A percentile compares a stretch with the other conserved stretches of the same genome.
Evolutionary conservation across 176 grass and related monocot genomes (phyloP).

Genomic region (Eleusine indica): DNA sequence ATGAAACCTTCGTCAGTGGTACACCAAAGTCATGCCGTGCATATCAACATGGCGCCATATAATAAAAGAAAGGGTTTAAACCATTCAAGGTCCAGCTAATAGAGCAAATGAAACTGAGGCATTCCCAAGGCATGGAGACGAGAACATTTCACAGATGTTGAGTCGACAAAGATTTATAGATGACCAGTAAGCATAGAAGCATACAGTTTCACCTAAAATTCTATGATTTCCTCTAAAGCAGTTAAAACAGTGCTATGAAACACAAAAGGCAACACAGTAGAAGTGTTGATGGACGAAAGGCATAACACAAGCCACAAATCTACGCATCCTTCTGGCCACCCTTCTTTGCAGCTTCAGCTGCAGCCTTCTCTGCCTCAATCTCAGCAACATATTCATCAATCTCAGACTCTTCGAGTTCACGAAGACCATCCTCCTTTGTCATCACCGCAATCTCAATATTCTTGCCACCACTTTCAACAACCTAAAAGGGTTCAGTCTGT

Average conservation of each 20-base stretch:
- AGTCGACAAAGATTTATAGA: neutral
- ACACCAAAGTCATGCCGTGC: neutral
- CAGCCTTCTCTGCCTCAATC: conserved; percentile 85
- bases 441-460: conserved; percentile 76
- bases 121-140: neutral
- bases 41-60: neutral
- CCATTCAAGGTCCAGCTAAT: neutral
- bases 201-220: conserved; percentile 26
- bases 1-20: neutral
- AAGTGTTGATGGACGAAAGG: neutral
- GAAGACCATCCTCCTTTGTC: conserved; percentile 58
- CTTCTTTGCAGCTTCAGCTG: conserved; percentile 85
- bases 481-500: conserved; percentile 44
- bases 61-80: neutral
- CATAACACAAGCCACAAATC: neutral
- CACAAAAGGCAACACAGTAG: neutral
- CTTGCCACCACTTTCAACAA: conserved; percentile 83
- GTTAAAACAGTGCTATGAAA: conserved; percentile 6
- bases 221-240: conserved; percentile 25
- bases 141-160: conserved; percentile 14
- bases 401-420: conserved; percentile 68
- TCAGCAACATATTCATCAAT: conserved; percentile 83
- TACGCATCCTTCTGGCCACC: conserved; percentile 54
- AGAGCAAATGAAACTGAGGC: neutral
- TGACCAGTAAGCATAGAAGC: neutral